Evolutionary conservation across 495 filamentous ascomycete genomes (phyloP).

Genomic region (Letharia columbiana): DNA sequence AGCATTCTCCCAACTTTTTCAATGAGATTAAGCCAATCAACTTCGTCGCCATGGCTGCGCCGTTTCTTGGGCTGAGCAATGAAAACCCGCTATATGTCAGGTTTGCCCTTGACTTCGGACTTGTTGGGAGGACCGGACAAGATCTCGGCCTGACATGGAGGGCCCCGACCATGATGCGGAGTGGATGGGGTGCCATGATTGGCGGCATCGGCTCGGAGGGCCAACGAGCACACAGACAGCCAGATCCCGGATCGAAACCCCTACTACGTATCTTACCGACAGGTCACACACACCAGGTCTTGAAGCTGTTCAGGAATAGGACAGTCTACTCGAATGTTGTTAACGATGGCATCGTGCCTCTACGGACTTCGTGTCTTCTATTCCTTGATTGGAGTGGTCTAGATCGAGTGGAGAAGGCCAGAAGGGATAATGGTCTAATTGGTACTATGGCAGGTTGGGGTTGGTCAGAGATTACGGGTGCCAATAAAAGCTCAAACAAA

Average conservation of each 20-base stretch:
- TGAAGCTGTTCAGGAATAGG: slow-evolving; percentile 80
- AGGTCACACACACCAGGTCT: slow-evolving; percentile 79
- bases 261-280: slow-evolving; percentile 84
- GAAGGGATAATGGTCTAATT: slow-evolving; percentile 82
- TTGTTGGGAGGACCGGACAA: slow-evolving; percentile 90
- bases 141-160: slow-evolving; percentile 93
- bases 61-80: slow-evolving; percentile 88
- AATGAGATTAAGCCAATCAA: slow-evolving; percentile 80
- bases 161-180: slow-evolving; percentile 70
- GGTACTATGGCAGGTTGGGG: slow-evolving; percentile 90
- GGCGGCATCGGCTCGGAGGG: slow-evolving; percentile 63
- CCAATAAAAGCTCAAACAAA: slow-evolving; percentile 53
- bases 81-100: slow-evolving; percentile 96
- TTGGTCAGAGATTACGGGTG: slow-evolving; percentile 86
- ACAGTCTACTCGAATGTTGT: slow-evolving; percentile 97
- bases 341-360: slow-evolving; percentile 93
- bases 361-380: slow-evolving; percentile 90
- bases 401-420: slow-evolving; percentile 85
- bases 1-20: slow-evolving; percentile 89
- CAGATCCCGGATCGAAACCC: slow-evolving; percentile 75
- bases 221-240: slow-evolving; percentile 53
- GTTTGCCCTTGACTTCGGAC: slow-evolving; percentile 90
- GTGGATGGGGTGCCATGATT: slow-evolving; percentile 81
- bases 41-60: slow-evolving; percentile 85
- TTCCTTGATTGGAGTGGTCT: slow-evolving; percentile 96